Base-by-base conservation (phyloP, 768 basidiomycete genomes). In the Termitomyces eurrhizus region DNA sequence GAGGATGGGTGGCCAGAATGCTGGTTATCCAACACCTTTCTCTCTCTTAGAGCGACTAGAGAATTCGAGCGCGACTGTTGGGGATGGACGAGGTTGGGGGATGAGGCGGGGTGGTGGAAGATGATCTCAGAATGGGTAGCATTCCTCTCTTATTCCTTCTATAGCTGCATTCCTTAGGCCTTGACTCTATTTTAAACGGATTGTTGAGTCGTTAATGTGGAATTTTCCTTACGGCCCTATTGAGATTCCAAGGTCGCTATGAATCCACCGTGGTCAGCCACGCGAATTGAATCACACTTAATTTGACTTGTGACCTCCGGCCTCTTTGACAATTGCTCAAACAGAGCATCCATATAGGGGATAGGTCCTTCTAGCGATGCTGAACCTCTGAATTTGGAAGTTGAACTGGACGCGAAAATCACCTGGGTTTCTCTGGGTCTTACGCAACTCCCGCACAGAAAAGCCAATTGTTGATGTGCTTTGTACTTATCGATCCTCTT, bases 1-100 rank as follows among this genome's bases (percentile, higher is more conserved):
- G 18, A 62, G 53, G 39, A 52, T 62, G 48, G 49, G 58, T 35
- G 58, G 52, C 37, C 50, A 51, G 35, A 57, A 48, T 48, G 53
- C 58, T 52, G 52, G 50, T 14, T 55, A 21, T 49, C 56, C 52
- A 54, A 62, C 67, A 9, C 59, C 67, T 36, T 63, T 51, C 54
- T 67, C 68, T 21, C 66, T 80, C 24, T 67, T 80, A 63, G 67
- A 74, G 63, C 76, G 79, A 67, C 62, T 79, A 60, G 64, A 70
- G 52, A 61, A 65, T 60, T 60, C 63, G 33, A 56, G 54, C 18
- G 46, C 60, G 6, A 51, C 59, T 59, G 54, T 46, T 57, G 53
- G 39, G 36, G 68, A 70, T 59, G 56, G 58, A 5, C 56, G 26
- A 53, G 58, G 42, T 62, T 66, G 51, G 65, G 56, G 56, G 61